Conservation (phyloP, 805 yeast species). For the Saccharomycopsis fodiens region DNA sequence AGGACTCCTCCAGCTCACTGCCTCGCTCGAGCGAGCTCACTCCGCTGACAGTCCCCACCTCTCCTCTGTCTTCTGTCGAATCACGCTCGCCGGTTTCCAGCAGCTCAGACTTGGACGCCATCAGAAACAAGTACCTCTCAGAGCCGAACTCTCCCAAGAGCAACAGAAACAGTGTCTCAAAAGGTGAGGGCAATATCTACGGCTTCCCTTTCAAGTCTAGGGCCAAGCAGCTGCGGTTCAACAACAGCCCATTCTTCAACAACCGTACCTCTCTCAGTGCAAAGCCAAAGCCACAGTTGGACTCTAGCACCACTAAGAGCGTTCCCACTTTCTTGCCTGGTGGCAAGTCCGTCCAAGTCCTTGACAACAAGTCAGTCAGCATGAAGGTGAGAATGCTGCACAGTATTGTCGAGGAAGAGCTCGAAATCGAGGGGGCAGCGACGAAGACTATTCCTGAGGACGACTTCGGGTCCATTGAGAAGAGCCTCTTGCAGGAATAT, state of each 20-base stretch:
- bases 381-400: background rate
- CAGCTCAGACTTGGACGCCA: slow-evolving; percentile 7
- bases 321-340: background rate
- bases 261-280: background rate
- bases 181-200: background rate
- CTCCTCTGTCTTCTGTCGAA: background rate
- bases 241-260: background rate
- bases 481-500: slow-evolving; percentile 7
- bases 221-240: slow-evolving; percentile 3
- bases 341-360: background rate
- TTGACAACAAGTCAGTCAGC: slow-evolving; percentile 5
- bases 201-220: slow-evolving; percentile 8
- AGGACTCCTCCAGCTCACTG: background rate
- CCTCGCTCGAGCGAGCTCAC: background rate
- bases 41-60: background rate
- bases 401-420: slow-evolving; percentile 7
- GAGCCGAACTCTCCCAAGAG: slow-evolving; percentile 13
- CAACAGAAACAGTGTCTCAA: background rate
- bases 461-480: slow-evolving; percentile 13
- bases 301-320: too few relatives aligned
- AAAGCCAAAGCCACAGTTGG: too few relatives aligned
- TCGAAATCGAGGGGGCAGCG: slow-evolving; percentile 1
- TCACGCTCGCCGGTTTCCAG: slow-evolving; percentile 6
- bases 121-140: slow-evolving; percentile 14
- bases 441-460: slow-evolving; percentile 13